These are phyloP conservation scores for Tetrapyrgos nigripes DNA, from an alignment of 1,284 basidiomycete species.

Conservation along the genomic window DNA sequence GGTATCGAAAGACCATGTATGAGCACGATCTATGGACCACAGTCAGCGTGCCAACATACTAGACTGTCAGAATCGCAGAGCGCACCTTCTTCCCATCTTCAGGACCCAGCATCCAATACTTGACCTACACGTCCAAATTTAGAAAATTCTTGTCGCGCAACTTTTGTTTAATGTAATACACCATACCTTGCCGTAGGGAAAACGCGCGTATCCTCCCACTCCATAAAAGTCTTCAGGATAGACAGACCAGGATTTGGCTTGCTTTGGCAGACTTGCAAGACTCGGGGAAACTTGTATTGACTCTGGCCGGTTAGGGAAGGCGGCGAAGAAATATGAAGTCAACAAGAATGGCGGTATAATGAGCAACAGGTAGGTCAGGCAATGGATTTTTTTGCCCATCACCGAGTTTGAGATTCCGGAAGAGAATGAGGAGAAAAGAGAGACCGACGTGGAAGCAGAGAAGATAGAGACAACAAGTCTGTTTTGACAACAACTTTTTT, in stretches of 20 bases:
- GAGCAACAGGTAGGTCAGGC: constrained; percentile 60
- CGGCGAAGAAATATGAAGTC: constrained; percentile 62
- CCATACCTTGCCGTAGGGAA: constrained; percentile 67
- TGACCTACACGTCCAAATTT: constrained; percentile 47
- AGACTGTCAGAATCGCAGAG: constrained; percentile 12
- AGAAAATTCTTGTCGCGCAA: constrained; percentile 11
- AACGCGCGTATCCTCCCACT: constrained; percentile 66
- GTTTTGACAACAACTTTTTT: no score
- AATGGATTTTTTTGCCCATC: constrained; percentile 47
- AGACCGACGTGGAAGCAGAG: no score
- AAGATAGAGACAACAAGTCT: no score
- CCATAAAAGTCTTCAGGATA: constrained; percentile 73
- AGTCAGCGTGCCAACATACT: not conserved
- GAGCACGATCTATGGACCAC: constrained; percentile 61
- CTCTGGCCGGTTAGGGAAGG: constrained; percentile 64
- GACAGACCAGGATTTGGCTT: constrained; percentile 67
- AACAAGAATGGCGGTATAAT: constrained; percentile 65
- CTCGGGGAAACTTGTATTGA: constrained; percentile 58
- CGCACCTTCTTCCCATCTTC: constrained; percentile 70
- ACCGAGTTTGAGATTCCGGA: constrained; percentile 10
- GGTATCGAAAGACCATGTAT: constrained; percentile 82
- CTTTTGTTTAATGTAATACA: not conserved
- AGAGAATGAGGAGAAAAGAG: not conserved
- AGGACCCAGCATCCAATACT: constrained; percentile 79
- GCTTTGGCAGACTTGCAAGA: constrained; percentile 62